Evolutionary conservation across 345 rosid species (phyloP).

Genomic region (Anacardium occidentale): DNA sequence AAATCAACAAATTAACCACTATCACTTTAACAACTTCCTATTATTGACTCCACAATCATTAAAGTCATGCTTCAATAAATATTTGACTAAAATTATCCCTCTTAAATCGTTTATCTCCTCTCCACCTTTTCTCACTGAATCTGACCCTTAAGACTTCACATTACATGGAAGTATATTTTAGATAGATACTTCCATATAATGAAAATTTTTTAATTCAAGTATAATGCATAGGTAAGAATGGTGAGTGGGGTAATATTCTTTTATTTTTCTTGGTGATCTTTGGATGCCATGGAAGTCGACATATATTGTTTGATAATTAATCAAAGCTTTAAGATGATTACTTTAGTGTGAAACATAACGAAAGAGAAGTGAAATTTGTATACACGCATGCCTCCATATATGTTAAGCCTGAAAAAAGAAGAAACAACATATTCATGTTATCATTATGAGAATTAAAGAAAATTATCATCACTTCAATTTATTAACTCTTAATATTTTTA

Average conservation of each 20-base stretch:
- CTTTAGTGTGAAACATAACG: slow-evolving; percentile 3
- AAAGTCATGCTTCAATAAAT: slow-evolving; percentile 23
- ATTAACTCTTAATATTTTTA: too few species aligned
- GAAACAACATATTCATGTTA: slow-evolving; percentile 18
- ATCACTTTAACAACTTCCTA: slow-evolving; percentile 16
- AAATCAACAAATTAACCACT: too few species aligned
- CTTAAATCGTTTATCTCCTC: not conserved
- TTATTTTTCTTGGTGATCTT: not conserved
- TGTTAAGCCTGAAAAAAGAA: not conserved
- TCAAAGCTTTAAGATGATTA: too few species aligned
- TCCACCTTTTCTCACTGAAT: not conserved
- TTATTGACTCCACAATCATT: slow-evolving; percentile 38
- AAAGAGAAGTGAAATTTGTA: slow-evolving; percentile 11
- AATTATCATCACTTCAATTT: slow-evolving; percentile 11
- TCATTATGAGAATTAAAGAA: slow-evolving; percentile 9
- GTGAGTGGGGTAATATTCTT: slow-evolving; percentile 5
- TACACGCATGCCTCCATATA: slow-evolving; percentile 5
- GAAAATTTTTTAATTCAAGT: not conserved
- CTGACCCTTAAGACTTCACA: not conserved
- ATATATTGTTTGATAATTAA: not conserved
- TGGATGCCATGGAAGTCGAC: not conserved
- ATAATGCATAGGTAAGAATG: not conserved
- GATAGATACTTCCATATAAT: not conserved
- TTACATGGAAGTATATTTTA: not conserved
- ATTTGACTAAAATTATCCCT: slow-evolving; percentile 21